phyloP scores from a whole-genome alignment of 2,329 filamentous ascomycete genomes.

The Sclerotinia minor region DNA sequence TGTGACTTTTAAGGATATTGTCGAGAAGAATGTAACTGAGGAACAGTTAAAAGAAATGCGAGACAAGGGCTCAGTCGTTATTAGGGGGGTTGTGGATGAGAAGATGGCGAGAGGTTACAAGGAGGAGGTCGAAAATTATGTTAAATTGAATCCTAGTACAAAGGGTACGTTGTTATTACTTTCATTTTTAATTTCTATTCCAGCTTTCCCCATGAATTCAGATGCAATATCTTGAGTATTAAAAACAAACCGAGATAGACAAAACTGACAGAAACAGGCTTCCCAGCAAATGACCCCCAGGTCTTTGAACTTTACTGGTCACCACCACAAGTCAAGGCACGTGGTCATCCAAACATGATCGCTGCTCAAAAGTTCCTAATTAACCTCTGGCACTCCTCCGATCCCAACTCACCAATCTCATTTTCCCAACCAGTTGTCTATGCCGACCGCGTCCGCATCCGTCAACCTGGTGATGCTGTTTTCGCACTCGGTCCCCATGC shows the following conservation, averaged over 20 bases:
- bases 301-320: conserved; percentile 80
- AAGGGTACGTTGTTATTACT: conserved; percentile 44
- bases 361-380: conserved; percentile 62
- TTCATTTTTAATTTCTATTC: neutral
- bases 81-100: conserved; percentile 65
- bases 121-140: conserved; percentile 63
- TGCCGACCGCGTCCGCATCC: conserved; percentile 64
- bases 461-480: conserved; percentile 66
- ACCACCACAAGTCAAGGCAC: conserved; percentile 63
- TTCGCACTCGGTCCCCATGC: conserved; percentile 74
- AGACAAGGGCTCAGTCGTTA: conserved; percentile 48
- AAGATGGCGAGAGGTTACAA: conserved; percentile 65
- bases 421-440: conserved; percentile 62
- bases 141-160: conserved; percentile 61
- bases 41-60: conserved; percentile 17
- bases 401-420: conserved; percentile 47
- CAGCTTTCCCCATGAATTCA: no score
- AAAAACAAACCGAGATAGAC: neutral
- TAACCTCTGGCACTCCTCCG: conserved; percentile 56
- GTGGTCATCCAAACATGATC: conserved; percentile 66
- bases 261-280: conserved; percentile 44
- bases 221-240: neutral
- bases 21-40: neutral
- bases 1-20: conserved; percentile 15
- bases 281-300: conserved; percentile 64